phyloP scores from a whole-genome alignment of 768 basidiomycete genomes.

The Boletellus ananas region DNA sequence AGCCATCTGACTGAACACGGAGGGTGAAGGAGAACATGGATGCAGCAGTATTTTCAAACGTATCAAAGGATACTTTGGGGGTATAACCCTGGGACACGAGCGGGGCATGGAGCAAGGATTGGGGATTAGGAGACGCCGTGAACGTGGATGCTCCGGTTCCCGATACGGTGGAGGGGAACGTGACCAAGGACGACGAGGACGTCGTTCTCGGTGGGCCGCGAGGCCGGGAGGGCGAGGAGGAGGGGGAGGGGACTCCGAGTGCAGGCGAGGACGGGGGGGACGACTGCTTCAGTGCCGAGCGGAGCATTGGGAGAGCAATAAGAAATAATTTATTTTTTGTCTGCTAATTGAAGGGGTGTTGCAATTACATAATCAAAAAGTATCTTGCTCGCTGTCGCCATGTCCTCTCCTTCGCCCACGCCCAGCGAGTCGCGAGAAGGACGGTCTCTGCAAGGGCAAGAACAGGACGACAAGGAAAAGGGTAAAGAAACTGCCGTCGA shows the following conservation, averaged over 20 bases:
- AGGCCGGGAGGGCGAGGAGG: constrained; percentile 25
- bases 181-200: constrained; percentile 15
- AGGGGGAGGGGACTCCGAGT: constrained; percentile 9
- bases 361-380: not conserved
- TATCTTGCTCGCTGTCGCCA: constrained; percentile 1
- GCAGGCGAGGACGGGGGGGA: constrained; percentile 26
- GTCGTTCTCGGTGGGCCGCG: constrained; percentile 11
- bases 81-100: constrained; percentile 34
- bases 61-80: constrained; percentile 72
- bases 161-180: constrained; percentile 21
- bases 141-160: constrained; percentile 12
- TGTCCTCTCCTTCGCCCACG: constrained; percentile 10
- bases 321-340: constrained; percentile 13
- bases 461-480: constrained; percentile 5
- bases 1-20: constrained; percentile 80
- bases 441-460: constrained; percentile 1
- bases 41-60: constrained; percentile 76
- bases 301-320: constrained; percentile 29
- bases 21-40: constrained; percentile 88
- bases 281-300: constrained; percentile 53
- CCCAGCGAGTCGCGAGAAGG: not conserved
- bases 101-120: constrained; percentile 13
- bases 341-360: not conserved
- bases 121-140: constrained; percentile 15
- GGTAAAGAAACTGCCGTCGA: not conserved